Conservation (phyloP, 768 basidiomycete species). For the Chlorophyllum brunneum region DNA sequence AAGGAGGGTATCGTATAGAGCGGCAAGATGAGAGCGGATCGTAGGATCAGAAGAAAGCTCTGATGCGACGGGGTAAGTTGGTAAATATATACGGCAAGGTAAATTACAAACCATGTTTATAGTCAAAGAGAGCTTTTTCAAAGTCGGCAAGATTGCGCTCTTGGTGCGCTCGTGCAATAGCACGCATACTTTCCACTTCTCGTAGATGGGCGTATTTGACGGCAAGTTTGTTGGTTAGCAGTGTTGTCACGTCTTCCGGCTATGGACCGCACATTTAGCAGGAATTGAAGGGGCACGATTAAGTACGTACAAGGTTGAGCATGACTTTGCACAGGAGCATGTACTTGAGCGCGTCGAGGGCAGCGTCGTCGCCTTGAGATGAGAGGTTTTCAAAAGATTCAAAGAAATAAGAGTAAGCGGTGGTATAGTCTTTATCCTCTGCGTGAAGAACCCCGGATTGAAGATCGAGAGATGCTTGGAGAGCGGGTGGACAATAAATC, state of each 20-base stretch:
- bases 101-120: conserved; percentile 60
- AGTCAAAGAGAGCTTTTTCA: conserved; percentile 81
- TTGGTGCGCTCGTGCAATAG: conserved; percentile 91
- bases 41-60: conserved; percentile 95
- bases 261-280: conserved; percentile 23
- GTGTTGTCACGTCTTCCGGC: conserved; percentile 91
- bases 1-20: conserved; percentile 92
- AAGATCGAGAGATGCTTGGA: conserved; percentile 47
- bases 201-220: conserved; percentile 81
- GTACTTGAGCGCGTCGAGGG: conserved; percentile 89
- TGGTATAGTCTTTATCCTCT: conserved; percentile 97
- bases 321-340: conserved; percentile 99
- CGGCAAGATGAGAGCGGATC: conserved; percentile 90
- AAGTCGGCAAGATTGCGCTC: conserved; percentile 87
- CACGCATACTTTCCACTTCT: conserved; percentile 95
- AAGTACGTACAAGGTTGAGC: conserved; percentile 76
- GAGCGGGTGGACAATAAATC: conserved; percentile 71
- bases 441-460: conserved; percentile 81
- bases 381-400: conserved; percentile 92
- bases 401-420: conserved; percentile 95
- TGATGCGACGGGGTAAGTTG: conserved; percentile 24
- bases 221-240: conserved; percentile 84
- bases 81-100: neutral
- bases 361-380: conserved; percentile 70
- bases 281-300: no score